Evolutionary conservation across 2,329 filamentous ascomycete species (phyloP), one percentile per base, ranked within the genome.

Genomic region (Neonectria coccinea): DNA sequence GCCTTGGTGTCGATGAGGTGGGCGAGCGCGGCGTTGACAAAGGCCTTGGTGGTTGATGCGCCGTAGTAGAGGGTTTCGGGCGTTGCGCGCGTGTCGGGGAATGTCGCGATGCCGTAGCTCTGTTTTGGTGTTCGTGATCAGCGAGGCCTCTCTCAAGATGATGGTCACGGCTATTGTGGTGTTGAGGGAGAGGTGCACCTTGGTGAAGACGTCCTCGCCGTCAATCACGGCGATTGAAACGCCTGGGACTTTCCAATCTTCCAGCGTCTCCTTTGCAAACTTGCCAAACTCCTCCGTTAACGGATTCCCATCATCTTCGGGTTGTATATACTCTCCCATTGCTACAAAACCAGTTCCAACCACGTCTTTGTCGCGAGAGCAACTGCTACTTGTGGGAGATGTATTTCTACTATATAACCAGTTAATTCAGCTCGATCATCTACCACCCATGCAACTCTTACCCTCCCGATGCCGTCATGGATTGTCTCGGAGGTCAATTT

Each of bases 41-140:
- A 81, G 2, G 85, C 83, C 71, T 89, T 89, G 20, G 85, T 87
- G 1, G 82, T 87, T 45, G 85, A 88, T 2, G 82, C 88, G 2
- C 79, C 80, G 62, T 84, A 86, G 76, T 85, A 89, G 3, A 89
- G 77, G 0, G 86, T 88, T 31, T 83, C 76, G 62, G 56, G 78
- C 70, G 68, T 81, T 64, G 65, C 83, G 74, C 66, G 80, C 77
- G 33, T 79, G 79, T 81, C 83, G 64, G 67, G 76, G 16, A 77
- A 29, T 0, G 69, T 74, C 14, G 76, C 73, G 27, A 66, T 68
- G 3, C 77, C 76, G 44, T 74, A 78, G 16, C 70, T 73, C 76
- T 78, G 39, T 39, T 9, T 75, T 78, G 39, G 31, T 5, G 20
- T 54, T 4, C 3, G 9, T n/a, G 11, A 25, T 65, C 31, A 62